Base-by-base conservation (phyloP, 2,329 filamentous ascomycete genomes). In the Microdochium paspali region DNA sequence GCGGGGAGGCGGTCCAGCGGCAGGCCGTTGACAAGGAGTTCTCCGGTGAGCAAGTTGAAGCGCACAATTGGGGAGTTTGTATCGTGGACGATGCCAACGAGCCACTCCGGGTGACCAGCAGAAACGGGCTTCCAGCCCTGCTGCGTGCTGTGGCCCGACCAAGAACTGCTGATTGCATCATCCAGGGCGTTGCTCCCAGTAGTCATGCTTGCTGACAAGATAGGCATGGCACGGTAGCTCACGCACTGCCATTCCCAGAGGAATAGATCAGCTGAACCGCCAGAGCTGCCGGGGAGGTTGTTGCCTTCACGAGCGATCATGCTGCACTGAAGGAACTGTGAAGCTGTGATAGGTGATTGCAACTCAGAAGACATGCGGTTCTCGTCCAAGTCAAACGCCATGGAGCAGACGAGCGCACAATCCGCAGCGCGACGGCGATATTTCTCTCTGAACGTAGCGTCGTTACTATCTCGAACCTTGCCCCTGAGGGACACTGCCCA, bases 11-110 rank as follows among this genome's bases (percentile, higher is more conserved):
- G 66, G 3, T 66, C 57, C 0, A 80, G 52, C 0, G 74, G 76
- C 1, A 61, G 39, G 0, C 77, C 77, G 48, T 80, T 66, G 1
- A 82, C 67, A 0, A 80, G 63, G 0, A 84, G 59, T 23, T 72
- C 63, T 0, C 72, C 77, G 0, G 66, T 72, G 2, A 83, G 51
- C 0, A 79, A 44, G 50, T 78, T 77, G 51, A 72, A 72, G 24
- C 73, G 67, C 3, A 76, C 35, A 20, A 40, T 20, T n/a, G 35
- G 35, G 18, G 35, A n/a, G 18, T 4, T 10, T 20, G 12, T 18
- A 64, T 3, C 25, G 5, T 21, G 63, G 51, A 4, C 51, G 25
- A 2, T 24, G 9, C 50, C 46, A 1, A 66, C 44, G 23, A 65
- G 26, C 49, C 59, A 58, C 46, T 57, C 35, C 23, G 35, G 35